Evolutionary conservation across 345 rosid species (phyloP).

Genomic region (Kandelia obovata): DNA sequence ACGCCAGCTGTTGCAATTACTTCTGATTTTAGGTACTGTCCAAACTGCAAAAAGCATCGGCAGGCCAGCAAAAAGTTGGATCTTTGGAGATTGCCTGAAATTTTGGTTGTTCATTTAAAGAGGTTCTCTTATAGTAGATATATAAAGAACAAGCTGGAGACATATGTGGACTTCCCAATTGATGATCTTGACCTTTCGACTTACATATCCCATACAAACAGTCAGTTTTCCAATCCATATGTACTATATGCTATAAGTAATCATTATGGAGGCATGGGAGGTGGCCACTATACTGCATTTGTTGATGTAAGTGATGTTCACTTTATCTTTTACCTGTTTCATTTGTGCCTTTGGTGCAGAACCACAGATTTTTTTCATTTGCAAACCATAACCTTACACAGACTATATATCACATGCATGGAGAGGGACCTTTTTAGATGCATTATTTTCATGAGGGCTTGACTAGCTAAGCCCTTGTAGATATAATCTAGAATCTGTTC

Average conservation of each 20-base stretch:
- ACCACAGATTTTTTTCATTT: too few relatives aligned
- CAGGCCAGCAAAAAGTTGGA: slow-evolving; percentile 31
- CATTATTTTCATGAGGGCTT: too few relatives aligned
- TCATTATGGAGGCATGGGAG: slow-evolving; percentile 30
- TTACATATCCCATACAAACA: slow-evolving; percentile 11
- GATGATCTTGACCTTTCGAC: slow-evolving; percentile 23
- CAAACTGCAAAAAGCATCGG: slow-evolving; percentile 22
- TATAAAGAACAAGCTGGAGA: slow-evolving; percentile 27
- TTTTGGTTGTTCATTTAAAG: slow-evolving; percentile 30
- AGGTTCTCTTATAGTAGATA: slow-evolving; percentile 22
- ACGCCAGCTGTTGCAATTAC: slow-evolving; percentile 1
- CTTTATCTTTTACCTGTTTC: background rate
- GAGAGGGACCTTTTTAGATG: too few relatives aligned
- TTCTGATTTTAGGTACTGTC: slow-evolving; percentile 25
- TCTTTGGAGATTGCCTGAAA: slow-evolving; percentile 33
- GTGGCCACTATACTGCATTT: slow-evolving; percentile 31
- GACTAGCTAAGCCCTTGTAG: too few relatives aligned
- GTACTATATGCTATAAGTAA: slow-evolving; percentile 23
- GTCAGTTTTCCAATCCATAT: slow-evolving; percentile 6
- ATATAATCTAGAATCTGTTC: too few relatives aligned
- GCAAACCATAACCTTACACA: too few relatives aligned
- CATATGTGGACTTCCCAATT: slow-evolving; percentile 29
- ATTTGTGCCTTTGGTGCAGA: too few relatives aligned
- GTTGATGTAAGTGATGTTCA: slow-evolving; percentile 14
- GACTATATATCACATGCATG: too few relatives aligned